These are phyloP conservation scores for Rhizoclosmatium sp. DNA, from an alignment of 192 early-diverging fungal species.

Conservation along the genomic window DNA sequence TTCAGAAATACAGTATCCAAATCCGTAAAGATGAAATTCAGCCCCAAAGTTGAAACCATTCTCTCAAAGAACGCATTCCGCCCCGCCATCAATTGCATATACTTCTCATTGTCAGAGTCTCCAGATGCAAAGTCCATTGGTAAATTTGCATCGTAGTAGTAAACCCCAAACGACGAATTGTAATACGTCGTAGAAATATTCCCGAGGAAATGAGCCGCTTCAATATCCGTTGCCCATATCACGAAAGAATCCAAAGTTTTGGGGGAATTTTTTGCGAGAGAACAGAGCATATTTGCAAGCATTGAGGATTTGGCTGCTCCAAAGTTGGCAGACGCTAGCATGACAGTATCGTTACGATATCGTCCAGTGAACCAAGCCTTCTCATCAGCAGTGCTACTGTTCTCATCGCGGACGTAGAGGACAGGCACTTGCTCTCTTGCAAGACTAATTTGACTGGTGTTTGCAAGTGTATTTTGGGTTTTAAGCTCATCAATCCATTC, in stretches of 20 bases:
- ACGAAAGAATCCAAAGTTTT: slow-evolving; percentile 5
- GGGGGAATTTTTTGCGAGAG: slow-evolving; percentile 20
- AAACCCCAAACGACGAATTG: no score
- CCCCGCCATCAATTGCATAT: slow-evolving; percentile 3
- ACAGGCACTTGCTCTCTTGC: no score
- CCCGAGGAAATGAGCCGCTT: slow-evolving; percentile 1
- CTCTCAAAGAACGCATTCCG: slow-evolving; percentile 17
- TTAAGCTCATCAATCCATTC: no score
- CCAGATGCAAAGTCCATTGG: no score
- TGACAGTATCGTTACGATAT: no score
- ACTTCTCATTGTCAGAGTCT: no score
- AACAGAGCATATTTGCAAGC: slow-evolving; percentile 21
- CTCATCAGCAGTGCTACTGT: no score
- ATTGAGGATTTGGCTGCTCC: neutral
- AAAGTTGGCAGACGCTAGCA: neutral
- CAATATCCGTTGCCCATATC: slow-evolving; percentile 21
- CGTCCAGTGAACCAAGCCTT: no score
- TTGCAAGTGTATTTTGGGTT: no score
- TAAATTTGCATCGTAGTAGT: no score
- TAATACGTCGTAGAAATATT: neutral
- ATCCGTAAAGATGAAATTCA: slow-evolving; percentile 31
- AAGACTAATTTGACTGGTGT: no score
- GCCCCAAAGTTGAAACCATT: neutral
- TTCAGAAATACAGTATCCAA: slow-evolving; percentile 2
- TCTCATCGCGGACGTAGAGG: no score